phyloP scores from a whole-genome alignment of 1,139 yeast species.

The Taphrina communis region DNA sequence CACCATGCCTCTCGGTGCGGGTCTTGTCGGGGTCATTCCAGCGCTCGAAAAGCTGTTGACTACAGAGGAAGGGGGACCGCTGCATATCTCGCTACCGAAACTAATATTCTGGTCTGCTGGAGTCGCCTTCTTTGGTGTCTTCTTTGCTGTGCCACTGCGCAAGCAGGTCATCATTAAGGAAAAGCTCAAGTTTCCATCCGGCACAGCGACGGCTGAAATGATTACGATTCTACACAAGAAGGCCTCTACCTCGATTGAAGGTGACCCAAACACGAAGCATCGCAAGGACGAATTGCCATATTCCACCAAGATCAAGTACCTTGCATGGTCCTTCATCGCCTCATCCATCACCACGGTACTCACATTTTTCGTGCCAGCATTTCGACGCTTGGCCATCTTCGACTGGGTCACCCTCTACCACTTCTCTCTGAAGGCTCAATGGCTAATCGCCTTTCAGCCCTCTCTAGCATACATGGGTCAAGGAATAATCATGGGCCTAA shows the following conservation, averaged over 20 bases:
- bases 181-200: constrained; percentile 89
- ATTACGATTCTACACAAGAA: constrained; percentile 84
- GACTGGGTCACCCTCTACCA: constrained; percentile 55
- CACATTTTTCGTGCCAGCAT: constrained; percentile 73
- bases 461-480: constrained; percentile 98
- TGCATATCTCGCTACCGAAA: constrained; percentile 56
- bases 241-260: constrained; percentile 32
- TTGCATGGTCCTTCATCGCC: constrained; percentile 65
- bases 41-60: constrained; percentile 89
- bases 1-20: constrained; percentile 94
- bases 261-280: neutral
- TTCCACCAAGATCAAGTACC: constrained; percentile 61
- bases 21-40: constrained; percentile 94
- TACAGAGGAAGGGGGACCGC: constrained; percentile 72
- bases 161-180: constrained; percentile 83
- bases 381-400: constrained; percentile 74
- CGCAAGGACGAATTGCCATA: constrained; percentile 41
- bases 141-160: constrained; percentile 83
- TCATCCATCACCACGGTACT: constrained; percentile 75
- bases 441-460: constrained; percentile 89
- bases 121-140: constrained; percentile 90
- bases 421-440: constrained; percentile 61
- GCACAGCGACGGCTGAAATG: constrained; percentile 92
- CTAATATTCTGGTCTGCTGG: constrained; percentile 83
- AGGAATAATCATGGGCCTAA: constrained; percentile 95